Evolutionary conservation across 495 filamentous ascomycete species (phyloP), one percentile per base, ranked within the genome.

Genomic region (Staphylotrichum longicolle): DNA sequence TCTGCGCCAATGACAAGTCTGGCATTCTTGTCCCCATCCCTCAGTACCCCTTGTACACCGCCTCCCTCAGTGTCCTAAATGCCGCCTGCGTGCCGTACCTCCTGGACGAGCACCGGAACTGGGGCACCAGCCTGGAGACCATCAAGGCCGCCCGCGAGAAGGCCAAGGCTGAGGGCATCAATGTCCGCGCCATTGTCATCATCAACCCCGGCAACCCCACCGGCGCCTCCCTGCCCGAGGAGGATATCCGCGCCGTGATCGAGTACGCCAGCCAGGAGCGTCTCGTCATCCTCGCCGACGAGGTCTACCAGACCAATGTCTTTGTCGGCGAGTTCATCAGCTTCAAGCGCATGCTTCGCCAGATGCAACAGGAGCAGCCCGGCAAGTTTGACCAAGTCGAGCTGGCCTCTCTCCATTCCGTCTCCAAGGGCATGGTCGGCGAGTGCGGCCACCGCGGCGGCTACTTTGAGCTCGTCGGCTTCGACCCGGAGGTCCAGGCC

Each of bases 161-260:
- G 66, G 94, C 93, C 66, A 84, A 85, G 69, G 74, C 74, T 15
- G 82, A 88, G 39, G 92, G 90, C 57, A 88, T 85, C 60, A 91
- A 98, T 65, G 88, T 96, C 33, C 90, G 92, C 61, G 88, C 91
- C 65, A 90, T 98, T 64, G 93, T 92, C 58, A 88, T 98, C 62
- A 98, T 98, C 80, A 98, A 98, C 82, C 94, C 94, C 1, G 94
- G 94, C 48, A 98, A 98, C 79, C 94, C 94, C 4, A 98, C 94
- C 0, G 94, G 94, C 62, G 91, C 91, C 52, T 91, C 87, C 60
- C 82, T 98, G 32, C 76, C 85, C 45, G 77, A 87, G 50, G 83
- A 85, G 12, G 93, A 96, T 68, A 88, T 98, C 72, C 83, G 85
- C 67, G 77, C 82, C 60, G 90, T 98, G 3, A 82, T 98, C 52